A percentile compares a stretch with the other conserved stretches of the same genome.
Conservation (phyloP, 192 early-diverging fungal genomes). For the Oehlia diaphana region DNA sequence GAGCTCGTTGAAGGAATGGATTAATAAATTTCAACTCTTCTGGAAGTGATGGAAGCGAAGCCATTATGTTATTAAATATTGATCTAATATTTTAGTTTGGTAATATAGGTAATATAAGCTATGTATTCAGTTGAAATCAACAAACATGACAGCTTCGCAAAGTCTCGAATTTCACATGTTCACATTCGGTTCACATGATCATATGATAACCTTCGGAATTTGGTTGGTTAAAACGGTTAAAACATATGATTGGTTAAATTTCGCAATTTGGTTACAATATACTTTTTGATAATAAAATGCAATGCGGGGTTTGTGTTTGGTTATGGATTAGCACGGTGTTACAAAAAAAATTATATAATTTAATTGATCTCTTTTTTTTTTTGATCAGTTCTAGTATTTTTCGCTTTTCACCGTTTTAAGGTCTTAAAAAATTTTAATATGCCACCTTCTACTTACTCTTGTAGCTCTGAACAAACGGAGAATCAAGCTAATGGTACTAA, state of each 20-base stretch:
- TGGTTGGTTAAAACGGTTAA: too few species aligned
- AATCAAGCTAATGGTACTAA: neutral
- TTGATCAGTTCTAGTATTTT: neutral
- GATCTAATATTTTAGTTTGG: neutral
- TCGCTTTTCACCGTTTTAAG: neutral
- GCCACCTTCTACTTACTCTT: neutral
- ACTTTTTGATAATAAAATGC: too few species aligned
- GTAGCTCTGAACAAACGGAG: neutral
- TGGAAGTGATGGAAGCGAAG: conserved; percentile 42
- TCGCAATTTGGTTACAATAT: too few species aligned
- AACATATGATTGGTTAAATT: too few species aligned
- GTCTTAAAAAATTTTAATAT: neutral
- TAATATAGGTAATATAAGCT: too few species aligned
- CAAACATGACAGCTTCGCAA: too few species aligned
- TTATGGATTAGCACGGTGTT: too few species aligned
- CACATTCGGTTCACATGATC: too few species aligned
- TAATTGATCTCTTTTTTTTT: neutral
- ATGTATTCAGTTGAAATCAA: neutral
- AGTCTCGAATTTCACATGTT: too few species aligned
- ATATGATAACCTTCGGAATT: too few species aligned
- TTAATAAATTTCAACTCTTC: conserved; percentile 66
- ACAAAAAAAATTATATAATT: too few species aligned
- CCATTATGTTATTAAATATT: neutral
- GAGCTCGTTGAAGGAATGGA: conserved; percentile 79
- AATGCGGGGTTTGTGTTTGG: too few species aligned